Evolutionary conservation across 2,329 filamentous ascomycete species (phyloP).

Genomic region (Talaromyces sp.): DNA sequence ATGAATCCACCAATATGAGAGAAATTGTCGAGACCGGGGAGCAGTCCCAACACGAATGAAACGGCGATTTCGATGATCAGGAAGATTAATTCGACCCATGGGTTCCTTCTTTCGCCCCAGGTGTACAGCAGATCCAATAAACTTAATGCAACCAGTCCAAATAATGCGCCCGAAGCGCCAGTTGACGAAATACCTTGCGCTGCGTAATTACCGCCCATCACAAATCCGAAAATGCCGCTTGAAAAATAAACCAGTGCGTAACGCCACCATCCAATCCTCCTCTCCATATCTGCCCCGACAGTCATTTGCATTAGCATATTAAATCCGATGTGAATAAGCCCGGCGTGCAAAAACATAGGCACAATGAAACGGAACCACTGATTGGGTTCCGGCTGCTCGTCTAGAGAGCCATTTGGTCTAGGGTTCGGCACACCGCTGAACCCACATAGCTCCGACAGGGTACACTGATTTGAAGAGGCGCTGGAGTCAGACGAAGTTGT

Average conservation of each 20-base stretch:
- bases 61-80: conserved; percentile 82
- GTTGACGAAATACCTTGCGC: conserved; percentile 76
- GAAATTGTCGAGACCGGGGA: conserved; percentile 95
- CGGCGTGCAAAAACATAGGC: conserved; percentile 93
- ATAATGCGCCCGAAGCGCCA: conserved; percentile 85
- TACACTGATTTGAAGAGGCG: conserved; percentile 57
- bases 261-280: conserved; percentile 79
- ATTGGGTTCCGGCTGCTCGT: conserved; percentile 66
- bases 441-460: conserved; percentile 76
- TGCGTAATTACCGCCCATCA: conserved; percentile 91
- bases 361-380: conserved; percentile 97
- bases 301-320: conserved; percentile 90
- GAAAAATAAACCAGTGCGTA: conserved; percentile 88
- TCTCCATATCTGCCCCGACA: conserved; percentile 88
- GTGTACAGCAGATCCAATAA: conserved; percentile 90
- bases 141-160: conserved; percentile 84
- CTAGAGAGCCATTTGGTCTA: conserved; percentile 44
- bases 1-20: conserved; percentile 94
- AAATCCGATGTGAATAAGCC: conserved; percentile 91
- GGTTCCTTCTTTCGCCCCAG: conserved; percentile 74
- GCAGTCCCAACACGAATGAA: conserved; percentile 84
- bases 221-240: conserved; percentile 91
- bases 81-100: conserved; percentile 80
- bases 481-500: conserved; percentile 59
- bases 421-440: conserved; percentile 74